Conservation (phyloP, 2,329 filamentous ascomycete species). For the Cladobotryum mycophilum region DNA sequence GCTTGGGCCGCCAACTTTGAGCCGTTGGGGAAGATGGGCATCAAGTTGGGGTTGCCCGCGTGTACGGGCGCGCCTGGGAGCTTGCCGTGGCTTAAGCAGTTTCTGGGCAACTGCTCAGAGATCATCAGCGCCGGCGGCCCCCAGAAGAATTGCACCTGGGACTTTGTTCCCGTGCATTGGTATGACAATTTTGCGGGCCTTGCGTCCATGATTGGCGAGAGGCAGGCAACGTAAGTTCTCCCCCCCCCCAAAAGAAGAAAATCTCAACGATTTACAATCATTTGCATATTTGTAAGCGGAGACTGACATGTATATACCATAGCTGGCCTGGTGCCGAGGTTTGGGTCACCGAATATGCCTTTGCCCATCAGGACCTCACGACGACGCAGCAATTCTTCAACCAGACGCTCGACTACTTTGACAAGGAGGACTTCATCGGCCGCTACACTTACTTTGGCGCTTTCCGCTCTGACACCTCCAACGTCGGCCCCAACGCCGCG, state of each 20-base stretch:
- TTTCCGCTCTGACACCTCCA: slow-evolving; percentile 63
- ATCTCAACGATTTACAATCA: not conserved
- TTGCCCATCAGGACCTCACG: slow-evolving; percentile 47
- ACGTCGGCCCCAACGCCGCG: slow-evolving; percentile 65
- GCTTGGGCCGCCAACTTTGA: slow-evolving; percentile 68
- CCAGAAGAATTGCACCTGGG: slow-evolving; percentile 51
- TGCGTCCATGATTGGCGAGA: slow-evolving; percentile 58
- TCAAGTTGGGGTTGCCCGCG: slow-evolving; percentile 65
- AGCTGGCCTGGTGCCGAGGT: slow-evolving; percentile 57
- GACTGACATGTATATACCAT: not conserved
- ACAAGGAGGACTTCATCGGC: slow-evolving; percentile 48
- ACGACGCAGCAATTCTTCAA: slow-evolving; percentile 64
- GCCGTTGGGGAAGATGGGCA: slow-evolving; percentile 56
- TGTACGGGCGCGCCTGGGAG: slow-evolving; percentile 57
- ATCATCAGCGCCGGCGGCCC: slow-evolving; percentile 41
- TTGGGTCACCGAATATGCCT: slow-evolving; percentile 76
- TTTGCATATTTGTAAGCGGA: not conserved
- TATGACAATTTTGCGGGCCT: slow-evolving; percentile 65
- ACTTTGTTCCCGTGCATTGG: slow-evolving; percentile 61
- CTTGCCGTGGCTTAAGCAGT: slow-evolving; percentile 60
- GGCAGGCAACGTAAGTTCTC: slow-evolving; percentile 26
- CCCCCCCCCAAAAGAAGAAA: too few relatives aligned
- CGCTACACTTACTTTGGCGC: slow-evolving; percentile 72
- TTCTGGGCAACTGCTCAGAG: slow-evolving; percentile 56
- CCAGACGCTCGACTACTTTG: slow-evolving; percentile 58